phyloP scores from a whole-genome alignment of 495 filamentous ascomycete genomes.

The Chaetomium tenue region DNA sequence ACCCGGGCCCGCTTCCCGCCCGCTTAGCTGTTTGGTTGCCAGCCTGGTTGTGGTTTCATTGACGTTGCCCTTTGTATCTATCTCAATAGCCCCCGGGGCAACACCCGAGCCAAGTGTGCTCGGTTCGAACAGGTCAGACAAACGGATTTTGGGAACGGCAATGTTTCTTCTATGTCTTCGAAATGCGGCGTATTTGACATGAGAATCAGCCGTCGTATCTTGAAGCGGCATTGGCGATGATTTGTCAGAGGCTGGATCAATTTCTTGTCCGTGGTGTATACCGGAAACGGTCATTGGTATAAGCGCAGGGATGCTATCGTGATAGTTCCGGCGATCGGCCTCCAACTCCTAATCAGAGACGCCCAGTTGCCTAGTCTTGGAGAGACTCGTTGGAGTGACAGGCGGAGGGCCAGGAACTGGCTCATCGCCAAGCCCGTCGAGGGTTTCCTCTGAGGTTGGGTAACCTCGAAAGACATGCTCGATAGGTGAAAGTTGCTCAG shows the following conservation, averaged over 20 bases:
- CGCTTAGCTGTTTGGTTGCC: neutral
- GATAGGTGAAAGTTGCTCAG: slow-evolving; percentile 17
- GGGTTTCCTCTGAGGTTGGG: slow-evolving; percentile 48
- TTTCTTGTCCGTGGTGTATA: neutral
- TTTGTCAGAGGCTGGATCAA: neutral
- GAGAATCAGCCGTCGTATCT: neutral
- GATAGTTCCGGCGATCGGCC: neutral
- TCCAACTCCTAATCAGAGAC: slow-evolving; percentile 1
- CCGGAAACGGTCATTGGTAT: neutral
- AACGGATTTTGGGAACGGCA: neutral
- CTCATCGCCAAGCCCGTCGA: slow-evolving; percentile 18
- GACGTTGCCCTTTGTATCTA: neutral
- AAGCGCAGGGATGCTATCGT: neutral
- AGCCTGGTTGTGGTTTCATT: neutral
- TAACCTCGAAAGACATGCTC: slow-evolving; percentile 3
- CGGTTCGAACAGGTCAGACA: neutral
- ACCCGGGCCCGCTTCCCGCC: neutral
- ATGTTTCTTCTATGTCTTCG: neutral
- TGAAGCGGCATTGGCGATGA: neutral
- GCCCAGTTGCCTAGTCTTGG: neutral
- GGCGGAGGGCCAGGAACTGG: neutral
- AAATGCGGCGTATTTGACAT: neutral
- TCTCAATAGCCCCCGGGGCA: neutral
- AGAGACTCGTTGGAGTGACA: too few relatives aligned
- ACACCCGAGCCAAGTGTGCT: neutral